A percentile compares a stretch with the other conserved stretches of the same genome.
Evolutionary conservation across 768 basidiomycete genomes (phyloP).

Genomic region (Tylopilus balloui): DNA sequence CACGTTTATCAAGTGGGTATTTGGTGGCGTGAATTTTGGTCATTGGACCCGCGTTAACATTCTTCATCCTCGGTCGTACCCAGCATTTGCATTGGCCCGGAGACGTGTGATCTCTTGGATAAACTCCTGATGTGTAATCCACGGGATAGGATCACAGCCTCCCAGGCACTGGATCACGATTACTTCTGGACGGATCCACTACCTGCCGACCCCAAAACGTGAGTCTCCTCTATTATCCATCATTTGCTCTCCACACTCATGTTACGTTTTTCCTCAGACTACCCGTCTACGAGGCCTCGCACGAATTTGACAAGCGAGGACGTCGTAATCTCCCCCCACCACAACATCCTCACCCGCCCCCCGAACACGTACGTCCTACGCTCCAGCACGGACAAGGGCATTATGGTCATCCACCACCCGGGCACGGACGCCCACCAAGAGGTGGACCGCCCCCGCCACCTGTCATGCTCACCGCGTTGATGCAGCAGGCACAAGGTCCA

Average conservation of each 20-base stretch:
- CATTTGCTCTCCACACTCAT: background rate
- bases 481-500: conserved; percentile 24
- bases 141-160: conserved; percentile 74
- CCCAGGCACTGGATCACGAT: conserved; percentile 83
- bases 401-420: conserved; percentile 33
- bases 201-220: conserved; percentile 82
- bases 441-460: conserved; percentile 23
- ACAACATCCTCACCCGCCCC: conserved; percentile 26
- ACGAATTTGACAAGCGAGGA: conserved; percentile 75
- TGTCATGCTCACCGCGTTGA: conserved; percentile 28
- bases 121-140: conserved; percentile 83
- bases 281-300: conserved; percentile 75
- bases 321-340: conserved; percentile 41
- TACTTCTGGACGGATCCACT: conserved; percentile 93
- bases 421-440: conserved; percentile 29
- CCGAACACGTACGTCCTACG: conserved; percentile 33
- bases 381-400: conserved; percentile 27
- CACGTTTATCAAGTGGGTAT: conserved; percentile 56
- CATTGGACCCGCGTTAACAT: conserved; percentile 1
- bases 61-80: conserved; percentile 2
- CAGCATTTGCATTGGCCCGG: conserved; percentile 54
- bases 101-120: conserved; percentile 80
- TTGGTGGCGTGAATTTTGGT: background rate
- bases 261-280: conserved; percentile 39
- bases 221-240: conserved; percentile 23